phyloP scores from a whole-genome alignment of 352 stramenopile species.

The Detonula confervacea region DNA sequence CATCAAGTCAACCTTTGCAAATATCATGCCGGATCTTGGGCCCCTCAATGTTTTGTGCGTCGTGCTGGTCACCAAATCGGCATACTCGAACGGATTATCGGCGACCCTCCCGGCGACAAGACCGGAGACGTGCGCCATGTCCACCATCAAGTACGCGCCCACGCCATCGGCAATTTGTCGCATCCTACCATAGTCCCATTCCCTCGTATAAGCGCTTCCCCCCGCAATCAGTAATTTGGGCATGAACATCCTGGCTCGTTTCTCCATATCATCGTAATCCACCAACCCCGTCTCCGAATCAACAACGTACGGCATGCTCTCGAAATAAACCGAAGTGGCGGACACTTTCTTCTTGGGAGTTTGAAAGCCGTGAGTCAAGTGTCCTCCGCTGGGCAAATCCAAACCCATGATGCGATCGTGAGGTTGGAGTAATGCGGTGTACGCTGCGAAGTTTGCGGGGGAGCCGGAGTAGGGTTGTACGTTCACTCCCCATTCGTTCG shows the following conservation, averaged over 20 bases:
- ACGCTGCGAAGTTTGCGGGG: conserved; percentile 99
- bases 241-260: conserved; percentile 94
- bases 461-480: conserved; percentile 95
- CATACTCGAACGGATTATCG: conserved; percentile 96
- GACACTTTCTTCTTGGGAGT: conserved; percentile 94
- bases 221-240: conserved; percentile 97
- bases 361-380: conserved; percentile 98
- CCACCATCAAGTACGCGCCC: conserved; percentile 96
- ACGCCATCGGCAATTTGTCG: conserved; percentile 97
- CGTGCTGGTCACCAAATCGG: conserved; percentile 98
- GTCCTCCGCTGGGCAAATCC: conserved; percentile 97
- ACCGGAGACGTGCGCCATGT: conserved; percentile 98
- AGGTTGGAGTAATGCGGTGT: conserved; percentile 95
- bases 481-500: conserved; percentile 95
- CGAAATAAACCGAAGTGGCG: conserved; percentile 99
- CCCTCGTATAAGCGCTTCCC: conserved; percentile 96
- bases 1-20: conserved; percentile 96
- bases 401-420: conserved; percentile 99
- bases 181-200: conserved; percentile 97
- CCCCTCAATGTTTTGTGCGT: conserved; percentile 99
- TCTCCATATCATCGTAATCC: conserved; percentile 96
- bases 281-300: conserved; percentile 91
- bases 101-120: conserved; percentile 95
- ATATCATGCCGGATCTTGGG: conserved; percentile 98
- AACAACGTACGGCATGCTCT: conserved; percentile 95